Evolutionary conservation across 208 protist genomes (phyloP), one percentile per base, ranked within the genome.

Genomic region (Crithidia acanthocephali): DNA sequence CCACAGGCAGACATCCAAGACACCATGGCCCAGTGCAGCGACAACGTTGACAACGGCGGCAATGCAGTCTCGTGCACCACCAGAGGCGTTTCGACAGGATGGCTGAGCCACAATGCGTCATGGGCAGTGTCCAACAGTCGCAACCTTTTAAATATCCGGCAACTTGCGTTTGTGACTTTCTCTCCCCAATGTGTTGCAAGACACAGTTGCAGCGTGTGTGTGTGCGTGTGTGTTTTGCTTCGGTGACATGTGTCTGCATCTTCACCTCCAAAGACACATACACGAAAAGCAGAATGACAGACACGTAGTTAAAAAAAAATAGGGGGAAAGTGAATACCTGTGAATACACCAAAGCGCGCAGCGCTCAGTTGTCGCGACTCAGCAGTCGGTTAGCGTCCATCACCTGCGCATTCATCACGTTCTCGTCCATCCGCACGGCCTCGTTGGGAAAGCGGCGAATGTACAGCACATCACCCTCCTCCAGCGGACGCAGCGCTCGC

Each of bases 391-490:
- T 93, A 0, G 91, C 91, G 65, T 96, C 88, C 59, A 83, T 84
- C 60, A 92, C 71, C 67, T 90, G 79, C 48, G 81, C 84, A 11
- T 82, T 76, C 65, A 92, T 93, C 45, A 61, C 67, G 55, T 84
- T 64, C 61, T 90, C 50, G 13, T 81, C 76, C 10, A 60, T 70
- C 5, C 53, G 52, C n/a, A 74, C 44, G n/a, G 71, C 66, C 55
- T 79, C 53, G 47, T 80, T 78, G 9, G 91, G 88, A 63, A 79
- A 90, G 28, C 82, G 79, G 15, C 91, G 84, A 42, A 92, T 25
- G 58, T 93, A 94, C 59, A 96, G 67, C 63, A 91, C 69, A 47
- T 96, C 88, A 16, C 88, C 88, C 58, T 69, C 72, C 59, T 90
- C 86, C 51, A 96, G 67, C 27, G 67, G 60, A 23, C 66, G 64